A percentile compares a stretch with the other conserved stretches of the same genome.
Conservation (phyloP, 176 grass and related monocot genomes). For the Luzula sylvatica region DNA sequence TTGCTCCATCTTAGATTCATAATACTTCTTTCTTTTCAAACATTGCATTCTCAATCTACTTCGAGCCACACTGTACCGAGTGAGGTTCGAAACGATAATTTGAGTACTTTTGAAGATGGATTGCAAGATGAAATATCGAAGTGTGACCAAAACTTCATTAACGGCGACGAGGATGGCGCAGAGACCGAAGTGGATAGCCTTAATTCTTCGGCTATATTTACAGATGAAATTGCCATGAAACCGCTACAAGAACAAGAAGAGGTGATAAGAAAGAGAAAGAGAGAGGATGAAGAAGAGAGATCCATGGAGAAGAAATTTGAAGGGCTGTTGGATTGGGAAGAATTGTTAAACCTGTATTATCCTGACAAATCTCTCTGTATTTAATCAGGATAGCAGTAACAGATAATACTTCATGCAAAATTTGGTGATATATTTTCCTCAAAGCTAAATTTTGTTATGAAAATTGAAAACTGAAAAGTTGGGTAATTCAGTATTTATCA, state of each 20-base stretch:
- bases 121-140: background rate
- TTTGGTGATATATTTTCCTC: too few relatives aligned
- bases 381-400: slow-evolving; percentile 2
- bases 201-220: background rate
- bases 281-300: background rate
- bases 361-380: too few relatives aligned
- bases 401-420: too few relatives aligned
- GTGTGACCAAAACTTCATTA: background rate
- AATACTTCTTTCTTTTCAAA: slow-evolving; percentile 87
- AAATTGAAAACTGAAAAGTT: too few relatives aligned
- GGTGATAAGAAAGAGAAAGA: background rate
- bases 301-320: background rate
- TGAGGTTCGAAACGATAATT: background rate
- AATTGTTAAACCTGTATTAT: background rate
- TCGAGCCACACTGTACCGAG: background rate
- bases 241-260: background rate
- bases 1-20: slow-evolving; percentile 69
- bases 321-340: slow-evolving; percentile 1
- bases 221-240: background rate
- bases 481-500: too few relatives aligned
- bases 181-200: background rate
- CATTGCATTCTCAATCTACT: slow-evolving; percentile 24
- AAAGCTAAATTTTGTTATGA: too few relatives aligned
- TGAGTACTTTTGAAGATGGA: background rate
- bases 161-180: too few relatives aligned